These are phyloP conservation scores for Penicillium taxi DNA, from an alignment of 495 filamentous ascomycete species.

Conservation along the genomic window DNA sequence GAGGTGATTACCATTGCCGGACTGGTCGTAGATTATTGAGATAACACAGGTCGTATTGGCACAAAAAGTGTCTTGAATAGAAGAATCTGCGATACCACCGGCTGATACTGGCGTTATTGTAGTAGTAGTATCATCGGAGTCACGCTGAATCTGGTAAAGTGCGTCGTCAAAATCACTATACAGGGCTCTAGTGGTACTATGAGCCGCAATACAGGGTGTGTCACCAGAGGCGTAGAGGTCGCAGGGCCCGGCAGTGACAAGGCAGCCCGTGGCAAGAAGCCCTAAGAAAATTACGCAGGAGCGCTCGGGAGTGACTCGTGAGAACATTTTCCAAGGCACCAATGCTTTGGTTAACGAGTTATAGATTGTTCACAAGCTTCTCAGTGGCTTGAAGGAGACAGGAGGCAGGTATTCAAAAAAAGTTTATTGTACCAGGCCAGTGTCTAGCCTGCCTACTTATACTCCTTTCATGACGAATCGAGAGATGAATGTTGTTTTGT, in stretches of 20 bases:
- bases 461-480: too few species aligned
- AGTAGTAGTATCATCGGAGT: conserved; percentile 40
- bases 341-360: too few species aligned
- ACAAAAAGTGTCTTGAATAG: conserved; percentile 51
- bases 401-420: too few species aligned
- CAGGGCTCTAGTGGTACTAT: conserved; percentile 53
- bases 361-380: too few species aligned
- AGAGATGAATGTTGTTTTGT: too few species aligned
- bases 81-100: conserved; percentile 51
- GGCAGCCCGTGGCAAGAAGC: conserved; percentile 30
- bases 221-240: conserved; percentile 46
- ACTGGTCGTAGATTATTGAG: conserved; percentile 53
- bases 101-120: conserved; percentile 40
- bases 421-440: too few species aligned
- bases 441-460: too few species aligned
- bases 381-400: too few species aligned
- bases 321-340: not conserved
- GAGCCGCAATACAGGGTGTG: conserved; percentile 50
- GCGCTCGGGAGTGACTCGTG: conserved; percentile 14
- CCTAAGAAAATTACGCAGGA: conserved; percentile 27
- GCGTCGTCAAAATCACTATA: conserved; percentile 43
- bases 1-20: conserved; percentile 49
- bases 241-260: conserved; percentile 45
- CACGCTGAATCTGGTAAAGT: conserved; percentile 50
- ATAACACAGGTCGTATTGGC: conserved; percentile 50